Evolutionary conservation across 2,329 filamentous ascomycete species (phyloP).

Genomic region (Scedosporium aurantiacum): DNA sequence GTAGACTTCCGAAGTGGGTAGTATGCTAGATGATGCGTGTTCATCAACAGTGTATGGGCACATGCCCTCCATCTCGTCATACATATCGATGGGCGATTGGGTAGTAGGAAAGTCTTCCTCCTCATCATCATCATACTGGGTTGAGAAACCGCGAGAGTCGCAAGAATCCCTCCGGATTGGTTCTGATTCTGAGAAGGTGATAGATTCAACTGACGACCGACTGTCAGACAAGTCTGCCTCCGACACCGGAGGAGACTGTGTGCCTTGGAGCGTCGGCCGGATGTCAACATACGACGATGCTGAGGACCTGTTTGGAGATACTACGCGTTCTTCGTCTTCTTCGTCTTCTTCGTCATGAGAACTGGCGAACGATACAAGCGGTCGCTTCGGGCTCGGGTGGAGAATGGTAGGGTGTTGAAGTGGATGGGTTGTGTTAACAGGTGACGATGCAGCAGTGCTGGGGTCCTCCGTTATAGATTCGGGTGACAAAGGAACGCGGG

Average conservation of each 20-base stretch:
- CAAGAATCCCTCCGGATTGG: background rate
- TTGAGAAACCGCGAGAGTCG: background rate
- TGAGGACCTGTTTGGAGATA: background rate
- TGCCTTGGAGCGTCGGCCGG: background rate
- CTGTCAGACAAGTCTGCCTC: conserved; percentile 5
- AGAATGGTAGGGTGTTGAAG: background rate
- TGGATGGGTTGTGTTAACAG: background rate
- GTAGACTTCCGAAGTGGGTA: background rate
- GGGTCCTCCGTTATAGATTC: background rate
- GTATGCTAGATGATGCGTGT: background rate
- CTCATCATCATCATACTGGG: conserved; percentile 2
- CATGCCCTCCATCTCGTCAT: background rate
- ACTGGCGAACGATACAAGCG: background rate
- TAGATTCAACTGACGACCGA: conserved; percentile 3
- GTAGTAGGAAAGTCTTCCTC: conserved; percentile 3
- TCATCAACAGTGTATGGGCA: background rate
- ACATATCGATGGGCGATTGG: background rate
- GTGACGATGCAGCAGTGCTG: background rate
- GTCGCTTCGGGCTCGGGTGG: background rate
- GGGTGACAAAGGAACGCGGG: conserved; percentile 2
- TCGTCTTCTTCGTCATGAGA: background rate
- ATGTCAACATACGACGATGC: background rate
- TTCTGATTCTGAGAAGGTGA: conserved; percentile 5
- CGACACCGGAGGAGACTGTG: background rate
- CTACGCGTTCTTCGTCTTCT: background rate